Conservation (phyloP, 2,329 filamentous ascomycete species). For the Cladosporium sp. region DNA sequence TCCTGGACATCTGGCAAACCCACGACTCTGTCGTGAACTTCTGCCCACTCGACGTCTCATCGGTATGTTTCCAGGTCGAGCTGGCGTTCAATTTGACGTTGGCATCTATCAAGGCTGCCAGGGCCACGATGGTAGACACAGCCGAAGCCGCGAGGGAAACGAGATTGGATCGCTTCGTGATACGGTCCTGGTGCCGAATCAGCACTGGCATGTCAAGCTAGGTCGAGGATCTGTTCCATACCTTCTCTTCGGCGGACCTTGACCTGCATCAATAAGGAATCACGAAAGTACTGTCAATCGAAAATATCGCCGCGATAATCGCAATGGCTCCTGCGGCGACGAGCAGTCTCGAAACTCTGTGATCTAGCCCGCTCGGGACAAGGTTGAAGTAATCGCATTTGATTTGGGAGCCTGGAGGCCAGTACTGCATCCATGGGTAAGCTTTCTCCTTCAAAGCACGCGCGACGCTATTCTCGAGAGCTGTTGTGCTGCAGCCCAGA, state of each 20-base stretch:
- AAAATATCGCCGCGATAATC: not conserved
- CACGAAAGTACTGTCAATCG: not conserved
- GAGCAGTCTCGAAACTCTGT: not conserved
- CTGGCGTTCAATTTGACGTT: not conserved
- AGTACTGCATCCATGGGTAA: not conserved
- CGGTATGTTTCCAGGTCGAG: not conserved
- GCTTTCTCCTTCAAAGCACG: not conserved
- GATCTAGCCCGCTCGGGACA: not conserved
- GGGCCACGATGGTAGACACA: not conserved
- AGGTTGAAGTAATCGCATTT: not conserved
- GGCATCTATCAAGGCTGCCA: not conserved
- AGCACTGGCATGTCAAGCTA: not conserved
- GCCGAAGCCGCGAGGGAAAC: not conserved
- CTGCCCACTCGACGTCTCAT: not conserved
- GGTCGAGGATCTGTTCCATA: no score
- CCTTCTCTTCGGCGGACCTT: not conserved
- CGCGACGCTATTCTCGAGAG: not conserved
- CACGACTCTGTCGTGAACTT: not conserved
- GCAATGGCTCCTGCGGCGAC: not conserved
- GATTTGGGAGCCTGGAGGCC: not conserved
- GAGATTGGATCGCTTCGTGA: not conserved
- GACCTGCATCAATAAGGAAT: not conserved
- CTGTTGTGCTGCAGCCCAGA: not conserved
- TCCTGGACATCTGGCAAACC: not conserved
- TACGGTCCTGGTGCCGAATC: not conserved